Evolutionary conservation across 805 yeast genomes (phyloP).

Genomic region (Candida gorgasii): DNA sequence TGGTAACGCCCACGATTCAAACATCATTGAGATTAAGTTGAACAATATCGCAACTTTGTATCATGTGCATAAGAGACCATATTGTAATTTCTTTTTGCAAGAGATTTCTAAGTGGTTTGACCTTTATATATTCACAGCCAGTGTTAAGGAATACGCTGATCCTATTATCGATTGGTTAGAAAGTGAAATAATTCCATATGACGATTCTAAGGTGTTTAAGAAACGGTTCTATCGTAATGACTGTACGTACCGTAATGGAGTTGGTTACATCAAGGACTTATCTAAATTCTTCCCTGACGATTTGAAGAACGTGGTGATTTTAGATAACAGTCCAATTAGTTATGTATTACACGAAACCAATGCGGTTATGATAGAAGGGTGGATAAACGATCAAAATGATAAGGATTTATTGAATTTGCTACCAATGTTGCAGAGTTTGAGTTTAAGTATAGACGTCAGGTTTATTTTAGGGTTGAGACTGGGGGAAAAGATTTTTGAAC

Average conservation of each 20-base stretch:
- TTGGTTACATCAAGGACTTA: conserved; percentile 70
- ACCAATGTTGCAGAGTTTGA: conserved; percentile 75
- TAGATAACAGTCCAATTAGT: conserved; percentile 93
- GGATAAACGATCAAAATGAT: conserved; percentile 97
- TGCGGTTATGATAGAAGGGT: conserved; percentile 93
- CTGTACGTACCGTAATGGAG: conserved; percentile 75
- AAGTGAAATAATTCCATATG: conserved; percentile 42
- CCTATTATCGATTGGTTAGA: conserved; percentile 95
- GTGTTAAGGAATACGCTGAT: conserved; percentile 93
- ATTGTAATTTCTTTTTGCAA: conserved; percentile 78
- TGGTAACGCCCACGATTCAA: conserved; percentile 27
- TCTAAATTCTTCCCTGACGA: conserved; percentile 51
- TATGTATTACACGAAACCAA: conserved; percentile 82
- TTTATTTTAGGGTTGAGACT: conserved; percentile 69
- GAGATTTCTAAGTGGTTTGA: conserved; percentile 86
- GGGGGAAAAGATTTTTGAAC: conserved; percentile 66
- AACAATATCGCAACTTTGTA: conserved; percentile 77
- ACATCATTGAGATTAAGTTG: conserved; percentile 77
- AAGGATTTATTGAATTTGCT: conserved; percentile 75
- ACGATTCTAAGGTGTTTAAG: conserved; percentile 33
- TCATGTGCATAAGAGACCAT: conserved; percentile 89
- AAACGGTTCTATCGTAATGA: conserved; percentile 75
- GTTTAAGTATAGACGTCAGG: conserved; percentile 84
- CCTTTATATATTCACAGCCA: conserved; percentile 89
- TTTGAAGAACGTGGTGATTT: conserved; percentile 67